Base-by-base conservation (phyloP, 2,329 filamentous ascomycete species). In the Exophiala alcalophila region DNA sequence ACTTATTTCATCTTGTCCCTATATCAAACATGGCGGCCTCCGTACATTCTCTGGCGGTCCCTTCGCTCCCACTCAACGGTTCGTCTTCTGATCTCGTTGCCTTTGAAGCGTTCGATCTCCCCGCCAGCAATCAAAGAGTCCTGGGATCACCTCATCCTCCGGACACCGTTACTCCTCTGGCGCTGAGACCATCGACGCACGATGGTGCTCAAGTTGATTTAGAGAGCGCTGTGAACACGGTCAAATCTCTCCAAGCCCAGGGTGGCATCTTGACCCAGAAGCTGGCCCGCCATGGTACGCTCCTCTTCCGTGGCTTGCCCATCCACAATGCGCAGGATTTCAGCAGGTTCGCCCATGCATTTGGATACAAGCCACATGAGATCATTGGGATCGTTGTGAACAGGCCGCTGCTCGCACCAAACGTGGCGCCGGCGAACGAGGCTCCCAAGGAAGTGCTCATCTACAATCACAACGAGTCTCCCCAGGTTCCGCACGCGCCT, bases 391-490 rank as follows among this genome's bases (percentile, higher is more conserved):
- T 73, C 30, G 69, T 73, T 0, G 69, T 74, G 4, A 59, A 72
- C 32, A 57, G 72, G 28, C 70, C 70, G 1, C 27, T 65, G 2
- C 61, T 70, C 3, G 68, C 68, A 2, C 64, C 65, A 4, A 71
- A 70, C 41, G 66, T 71, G 1, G 66, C 66, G 2, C 70, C 71
- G 0, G 71, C 71, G 3, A 75, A 73, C 41, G 69, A 73, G 53
- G 63, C 69, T 2, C 68, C 70, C 1, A 71, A 70, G 49, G 64
- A 71, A 34, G 67, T 71, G 1, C 58, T 67, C 5, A 72, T 74
- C 27, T 73, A 72, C 53, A 73, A 65, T 50, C 72, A 74, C 57
- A 75, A 74, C 46, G 72, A 75, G 49, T 73, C 68, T 0, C 68
- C 69, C 0, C 71, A 73, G 47, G 70, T 73, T 0, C 72, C 72